phyloP scores from a whole-genome alignment of 1,284 basidiomycete species.

The Trametes pubescens region DNA sequence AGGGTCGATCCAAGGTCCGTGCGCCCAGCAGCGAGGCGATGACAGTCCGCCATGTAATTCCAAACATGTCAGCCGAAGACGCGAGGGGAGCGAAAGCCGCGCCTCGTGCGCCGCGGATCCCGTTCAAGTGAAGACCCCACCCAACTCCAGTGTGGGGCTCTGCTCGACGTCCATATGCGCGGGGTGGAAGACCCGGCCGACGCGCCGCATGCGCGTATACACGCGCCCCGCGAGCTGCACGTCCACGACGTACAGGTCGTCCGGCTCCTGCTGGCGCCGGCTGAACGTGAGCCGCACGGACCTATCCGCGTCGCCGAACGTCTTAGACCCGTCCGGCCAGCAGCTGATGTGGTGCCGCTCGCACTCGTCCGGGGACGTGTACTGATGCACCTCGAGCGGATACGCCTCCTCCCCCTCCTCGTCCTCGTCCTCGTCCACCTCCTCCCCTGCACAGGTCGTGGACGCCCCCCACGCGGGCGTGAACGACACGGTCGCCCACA shows the following conservation, averaged over 20 bases:
- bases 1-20: no score
- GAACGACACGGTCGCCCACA: slow-evolving; percentile 14
- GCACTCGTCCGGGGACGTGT: slow-evolving; percentile 12
- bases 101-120: not conserved
- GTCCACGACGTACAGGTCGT: slow-evolving; percentile 6
- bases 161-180: not conserved
- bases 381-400: slow-evolving; percentile 15
- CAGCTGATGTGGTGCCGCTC: slow-evolving; percentile 13
- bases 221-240: slow-evolving; percentile 2
- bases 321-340: slow-evolving; percentile 12
- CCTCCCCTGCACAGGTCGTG: not conserved
- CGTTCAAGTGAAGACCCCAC: not conserved
- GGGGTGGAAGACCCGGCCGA: not conserved
- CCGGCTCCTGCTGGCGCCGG: slow-evolving; percentile 9
- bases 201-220: slow-evolving; percentile 1
- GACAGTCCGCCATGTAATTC: no score
- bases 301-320: slow-evolving; percentile 12
- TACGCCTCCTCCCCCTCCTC: slow-evolving; percentile 5
- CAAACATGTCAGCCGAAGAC: no score
- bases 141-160: not conserved
- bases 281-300: slow-evolving; percentile 8
- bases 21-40: no score
- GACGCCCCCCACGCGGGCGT: not conserved
- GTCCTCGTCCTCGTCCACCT: not conserved
- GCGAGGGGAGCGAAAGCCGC: not conserved